A percentile compares a stretch with the other conserved stretches of the same genome.
phyloP scores from a whole-genome alignment of 148 eudicot genomes.

The Diospyros kaki region DNA sequence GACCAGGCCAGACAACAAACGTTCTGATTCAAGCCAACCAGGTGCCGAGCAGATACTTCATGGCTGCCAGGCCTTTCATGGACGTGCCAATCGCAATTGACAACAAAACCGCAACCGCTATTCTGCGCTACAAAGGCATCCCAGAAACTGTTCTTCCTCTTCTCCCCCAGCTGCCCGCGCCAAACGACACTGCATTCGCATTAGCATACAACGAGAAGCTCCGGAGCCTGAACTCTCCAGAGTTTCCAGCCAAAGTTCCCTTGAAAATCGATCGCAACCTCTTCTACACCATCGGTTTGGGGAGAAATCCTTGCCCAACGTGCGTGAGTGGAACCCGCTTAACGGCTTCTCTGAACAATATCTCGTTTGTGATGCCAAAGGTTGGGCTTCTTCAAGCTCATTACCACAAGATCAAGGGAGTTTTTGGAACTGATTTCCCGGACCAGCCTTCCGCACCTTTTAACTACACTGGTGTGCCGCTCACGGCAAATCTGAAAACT shows the following conservation, averaged over 20 bases:
- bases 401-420: constrained; percentile 16
- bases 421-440: constrained; percentile 21
- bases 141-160: constrained; percentile 12
- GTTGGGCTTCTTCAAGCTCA: constrained; percentile 24
- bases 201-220: constrained; percentile 19
- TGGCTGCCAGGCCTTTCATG: constrained; percentile 29
- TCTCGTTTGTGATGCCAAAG: constrained; percentile 27
- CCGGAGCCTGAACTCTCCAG: constrained; percentile 20
- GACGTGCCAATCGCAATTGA: constrained; percentile 24
- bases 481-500: constrained; percentile 23
- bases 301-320: constrained; percentile 21
- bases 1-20: constrained; percentile 34
- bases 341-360: constrained; percentile 26
- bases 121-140: constrained; percentile 25
- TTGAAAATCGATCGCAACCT: constrained; percentile 24
- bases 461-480: constrained; percentile 28
- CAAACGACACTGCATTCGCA: constrained; percentile 20
- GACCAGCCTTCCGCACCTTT: constrained; percentile 24
- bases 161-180: constrained; percentile 17
- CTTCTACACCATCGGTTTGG: constrained; percentile 28
- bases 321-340: constrained; percentile 20
- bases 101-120: constrained; percentile 32
- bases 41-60: constrained; percentile 20
- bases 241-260: constrained; percentile 25
- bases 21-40: constrained; percentile 24